Evolutionary conservation across 805 yeast genomes (phyloP), one percentile per base, ranked within the genome.

Genomic region (Kuraishia hungarica): DNA sequence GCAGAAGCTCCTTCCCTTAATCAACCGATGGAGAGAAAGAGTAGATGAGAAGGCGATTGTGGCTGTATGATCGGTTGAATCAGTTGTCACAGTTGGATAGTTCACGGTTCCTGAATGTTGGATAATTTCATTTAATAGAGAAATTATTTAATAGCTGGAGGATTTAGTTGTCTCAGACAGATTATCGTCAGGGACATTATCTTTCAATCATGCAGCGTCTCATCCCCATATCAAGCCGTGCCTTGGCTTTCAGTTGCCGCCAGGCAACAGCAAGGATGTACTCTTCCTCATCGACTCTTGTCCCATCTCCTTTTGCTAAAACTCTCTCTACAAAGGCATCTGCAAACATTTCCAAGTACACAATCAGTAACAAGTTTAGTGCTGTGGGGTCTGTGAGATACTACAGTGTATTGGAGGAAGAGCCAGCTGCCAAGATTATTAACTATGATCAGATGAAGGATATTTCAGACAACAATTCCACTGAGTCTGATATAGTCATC

Each of bases 401-500:
- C 13, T 52, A 52, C 53, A 52, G 53, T 59, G 65, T 67, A 19
- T 56, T 69, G 29, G 65, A 66, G 22, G 71, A 65, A 28, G 70
- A 64, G 26, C 53, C 62, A n/a, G 56, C 58, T 10, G 74, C 75
- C 17, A 70, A 70, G 51, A 54, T 61, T 1, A 58, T 68, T 54
- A 64, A 61, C 39, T 71, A 60, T 54, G 59, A 56, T 1, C 57
- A 68, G 51, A 60, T 70, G 63, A 75, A 78, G 61, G 66, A 71
- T n/a, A 66, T 87, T 23, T 69, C 76, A 20, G 59, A 55, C 23
- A 26, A 52, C 35, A 50, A 46, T 11, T 53, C 23, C n/a, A 56
- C 68, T 10, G 58, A 70, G 51, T 81, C 83, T 3, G 72, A 73
- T 17, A 71, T 78, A 43, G 76, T 89, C 48, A 71, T 93, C 46